phyloP scores from a whole-genome alignment of 2,329 filamentous ascomycete species.

The Cercospora zeae-maydis region DNA sequence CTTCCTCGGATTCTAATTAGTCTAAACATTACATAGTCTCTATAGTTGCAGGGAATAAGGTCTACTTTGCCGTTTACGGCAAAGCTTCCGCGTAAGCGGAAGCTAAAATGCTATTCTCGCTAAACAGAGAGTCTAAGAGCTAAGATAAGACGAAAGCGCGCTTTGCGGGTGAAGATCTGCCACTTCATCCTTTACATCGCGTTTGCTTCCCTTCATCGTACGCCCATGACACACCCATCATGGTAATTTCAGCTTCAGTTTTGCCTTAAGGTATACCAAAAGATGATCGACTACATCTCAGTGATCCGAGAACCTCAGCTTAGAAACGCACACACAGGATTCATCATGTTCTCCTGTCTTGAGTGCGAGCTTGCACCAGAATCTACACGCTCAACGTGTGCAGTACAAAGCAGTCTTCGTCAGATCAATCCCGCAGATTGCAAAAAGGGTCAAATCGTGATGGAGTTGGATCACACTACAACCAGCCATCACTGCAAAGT shows the following conservation, averaged over 20 bases:
- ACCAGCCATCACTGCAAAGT: neutral
- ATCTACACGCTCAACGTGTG: neutral
- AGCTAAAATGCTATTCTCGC: too few relatives aligned
- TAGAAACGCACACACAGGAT: neutral
- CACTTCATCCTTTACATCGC: neutral
- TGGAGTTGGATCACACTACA: neutral
- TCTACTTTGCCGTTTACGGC: too few relatives aligned
- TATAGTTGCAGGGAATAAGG: too few relatives aligned
- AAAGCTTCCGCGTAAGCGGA: too few relatives aligned
- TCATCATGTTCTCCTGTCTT: neutral
- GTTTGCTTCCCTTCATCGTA: neutral
- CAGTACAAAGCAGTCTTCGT: neutral
- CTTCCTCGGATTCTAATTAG: too few relatives aligned
- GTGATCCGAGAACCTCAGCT: too few relatives aligned
- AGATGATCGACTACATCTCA: neutral
- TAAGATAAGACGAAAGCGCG: too few relatives aligned
- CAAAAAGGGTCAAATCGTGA: neutral
- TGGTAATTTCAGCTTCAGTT: neutral
- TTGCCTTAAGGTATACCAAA: neutral
- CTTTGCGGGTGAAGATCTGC: slow-evolving; percentile 1
- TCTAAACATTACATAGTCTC: too few relatives aligned
- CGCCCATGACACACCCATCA: neutral
- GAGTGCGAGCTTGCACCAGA: neutral
- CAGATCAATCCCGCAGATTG: neutral
- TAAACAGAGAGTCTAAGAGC: too few relatives aligned